Evolutionary conservation across 768 basidiomycete genomes (phyloP).

Genomic region (Phaffia tasmanica): DNA sequence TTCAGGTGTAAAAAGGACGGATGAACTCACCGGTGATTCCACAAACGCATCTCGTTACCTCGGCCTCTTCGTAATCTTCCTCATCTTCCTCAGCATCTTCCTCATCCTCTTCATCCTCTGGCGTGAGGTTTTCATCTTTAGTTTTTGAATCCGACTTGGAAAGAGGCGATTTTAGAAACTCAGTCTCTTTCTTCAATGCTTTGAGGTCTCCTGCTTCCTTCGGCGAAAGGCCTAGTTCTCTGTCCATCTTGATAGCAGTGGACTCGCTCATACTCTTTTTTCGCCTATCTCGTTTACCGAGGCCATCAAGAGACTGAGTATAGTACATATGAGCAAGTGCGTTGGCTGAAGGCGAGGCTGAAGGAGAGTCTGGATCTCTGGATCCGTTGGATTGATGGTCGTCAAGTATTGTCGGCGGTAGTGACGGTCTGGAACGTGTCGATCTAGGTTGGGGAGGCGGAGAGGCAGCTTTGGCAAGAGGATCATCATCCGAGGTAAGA

Average conservation of each 20-base stretch:
- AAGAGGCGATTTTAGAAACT: not conserved
- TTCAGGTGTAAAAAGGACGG: not conserved
- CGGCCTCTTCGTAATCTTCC: constrained; percentile 23
- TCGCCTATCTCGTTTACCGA: constrained; percentile 12
- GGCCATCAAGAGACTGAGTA: constrained; percentile 17
- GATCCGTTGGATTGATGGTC: no score
- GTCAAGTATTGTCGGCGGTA: not conserved
- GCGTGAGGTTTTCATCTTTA: not conserved
- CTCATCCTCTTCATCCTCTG: not conserved
- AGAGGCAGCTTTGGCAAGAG: not conserved
- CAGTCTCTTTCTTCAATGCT: not conserved
- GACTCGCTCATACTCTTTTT: constrained; percentile 16
- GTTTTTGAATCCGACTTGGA: not conserved
- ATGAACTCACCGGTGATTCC: constrained; percentile 25
- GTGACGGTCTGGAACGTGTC: constrained; percentile 20
- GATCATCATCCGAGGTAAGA: not conserved
- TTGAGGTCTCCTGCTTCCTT: not conserved
- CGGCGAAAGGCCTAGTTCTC: not conserved
- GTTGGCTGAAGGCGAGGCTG: constrained; percentile 16
- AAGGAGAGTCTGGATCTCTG: no score
- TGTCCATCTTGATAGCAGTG: constrained; percentile 5
- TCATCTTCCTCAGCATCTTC: constrained; percentile 12
- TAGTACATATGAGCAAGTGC: constrained; percentile 25
- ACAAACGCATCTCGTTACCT: constrained; percentile 28
- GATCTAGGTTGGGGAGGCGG: constrained; percentile 2